Conservation (phyloP, 306 rosid genomes). For the Lathyrus oleraceus region DNA sequence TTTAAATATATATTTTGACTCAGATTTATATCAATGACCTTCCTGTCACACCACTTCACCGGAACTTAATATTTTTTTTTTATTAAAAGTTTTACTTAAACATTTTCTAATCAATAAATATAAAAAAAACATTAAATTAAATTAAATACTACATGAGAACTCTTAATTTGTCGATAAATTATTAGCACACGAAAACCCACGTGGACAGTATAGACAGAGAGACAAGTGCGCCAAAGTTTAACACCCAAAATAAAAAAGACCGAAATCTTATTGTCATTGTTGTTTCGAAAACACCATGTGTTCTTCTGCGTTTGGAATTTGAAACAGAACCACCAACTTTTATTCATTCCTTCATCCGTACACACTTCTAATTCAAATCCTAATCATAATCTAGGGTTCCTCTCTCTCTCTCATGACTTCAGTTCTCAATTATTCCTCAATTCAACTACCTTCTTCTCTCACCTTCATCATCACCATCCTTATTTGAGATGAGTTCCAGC, state of each 20-base stretch:
- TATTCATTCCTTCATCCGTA: not conserved
- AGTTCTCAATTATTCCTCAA: constrained; percentile 3
- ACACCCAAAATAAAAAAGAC: not conserved
- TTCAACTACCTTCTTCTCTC: not conserved
- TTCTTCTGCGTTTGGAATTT: not conserved
- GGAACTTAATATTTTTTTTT: too few relatives aligned
- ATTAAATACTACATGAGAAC: too few relatives aligned
- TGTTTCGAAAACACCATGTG: not conserved
- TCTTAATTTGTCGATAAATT: too few relatives aligned
- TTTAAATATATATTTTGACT: too few relatives aligned
- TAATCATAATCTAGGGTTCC: constrained; percentile 25
- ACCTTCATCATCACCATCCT: not conserved
- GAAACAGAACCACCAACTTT: not conserved
- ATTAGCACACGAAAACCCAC: not conserved
- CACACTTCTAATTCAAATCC: not conserved
- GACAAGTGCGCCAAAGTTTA: not conserved
- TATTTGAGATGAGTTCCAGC: constrained; percentile 52
- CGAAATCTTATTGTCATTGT: not conserved
- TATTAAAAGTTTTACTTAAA: too few relatives aligned
- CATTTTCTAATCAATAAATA: too few relatives aligned
- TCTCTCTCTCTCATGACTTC: constrained; percentile 1
- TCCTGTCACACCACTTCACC: too few relatives aligned
- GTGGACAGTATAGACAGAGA: not conserved
- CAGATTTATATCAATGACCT: too few relatives aligned
- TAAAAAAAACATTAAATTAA: too few relatives aligned